Evolutionary conservation across 306 rosid genomes (phyloP).

Genomic region (Urtica urens): DNA sequence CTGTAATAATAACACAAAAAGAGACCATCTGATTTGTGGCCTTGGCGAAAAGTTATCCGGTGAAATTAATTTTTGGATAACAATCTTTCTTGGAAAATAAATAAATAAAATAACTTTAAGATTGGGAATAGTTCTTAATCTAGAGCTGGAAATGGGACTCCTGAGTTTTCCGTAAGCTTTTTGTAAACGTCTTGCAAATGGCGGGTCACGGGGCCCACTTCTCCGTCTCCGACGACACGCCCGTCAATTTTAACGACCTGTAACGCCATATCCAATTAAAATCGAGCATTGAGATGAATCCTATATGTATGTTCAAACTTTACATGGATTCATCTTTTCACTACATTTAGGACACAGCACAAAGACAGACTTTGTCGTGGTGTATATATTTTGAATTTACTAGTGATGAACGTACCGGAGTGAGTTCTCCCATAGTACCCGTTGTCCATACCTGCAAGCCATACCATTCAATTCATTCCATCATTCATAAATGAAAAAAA

Average conservation of each 20-base stretch:
- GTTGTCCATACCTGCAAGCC: constrained; percentile 71
- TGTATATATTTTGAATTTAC: background rate
- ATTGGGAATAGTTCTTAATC: background rate
- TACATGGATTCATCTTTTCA: too few species aligned
- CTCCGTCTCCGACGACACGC: constrained; percentile 61
- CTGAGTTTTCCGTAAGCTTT: constrained; percentile 51
- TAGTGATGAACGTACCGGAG: constrained; percentile 50
- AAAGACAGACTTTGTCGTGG: too few species aligned
- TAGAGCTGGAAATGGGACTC: constrained; percentile 34
- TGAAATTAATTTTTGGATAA: too few species aligned
- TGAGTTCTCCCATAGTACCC: constrained; percentile 88
- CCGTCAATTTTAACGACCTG: constrained; percentile 92
- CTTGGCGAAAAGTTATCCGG: too few species aligned
- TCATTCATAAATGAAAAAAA: background rate
- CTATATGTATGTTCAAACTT: too few species aligned
- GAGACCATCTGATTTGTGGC: too few species aligned
- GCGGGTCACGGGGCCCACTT: constrained; percentile 61
- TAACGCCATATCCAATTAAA: too few species aligned
- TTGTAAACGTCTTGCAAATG: constrained; percentile 61
- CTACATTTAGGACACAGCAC: too few species aligned
- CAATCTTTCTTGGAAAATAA: too few species aligned
- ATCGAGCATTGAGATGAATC: too few species aligned
- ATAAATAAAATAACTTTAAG: background rate
- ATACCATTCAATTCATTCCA: background rate
- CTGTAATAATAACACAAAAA: too few species aligned